A percentile compares a stretch with the other conserved stretches of the same genome.
phyloP scores from a whole-genome alignment of 768 basidiomycete species.

The Grammothele lineata region DNA sequence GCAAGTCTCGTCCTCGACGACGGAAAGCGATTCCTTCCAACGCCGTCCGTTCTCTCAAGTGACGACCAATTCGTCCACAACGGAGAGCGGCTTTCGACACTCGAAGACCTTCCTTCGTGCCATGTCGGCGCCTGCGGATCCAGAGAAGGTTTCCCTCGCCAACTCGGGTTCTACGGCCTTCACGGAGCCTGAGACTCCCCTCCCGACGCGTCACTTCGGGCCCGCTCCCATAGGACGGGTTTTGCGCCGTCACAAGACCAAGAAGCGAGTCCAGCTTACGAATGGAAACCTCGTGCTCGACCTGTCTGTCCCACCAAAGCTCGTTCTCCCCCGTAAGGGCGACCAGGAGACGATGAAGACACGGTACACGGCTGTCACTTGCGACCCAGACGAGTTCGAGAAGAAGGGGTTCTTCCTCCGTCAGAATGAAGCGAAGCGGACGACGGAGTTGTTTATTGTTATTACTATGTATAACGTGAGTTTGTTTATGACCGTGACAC shows the following conservation, averaged over 20 bases:
- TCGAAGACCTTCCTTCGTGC: conserved; percentile 6
- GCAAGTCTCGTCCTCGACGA: neutral
- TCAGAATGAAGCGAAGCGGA: conserved; percentile 73
- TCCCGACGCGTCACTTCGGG: conserved; percentile 80
- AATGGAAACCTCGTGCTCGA: conserved; percentile 88
- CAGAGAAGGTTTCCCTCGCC: conserved; percentile 17
- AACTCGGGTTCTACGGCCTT: conserved; percentile 6
- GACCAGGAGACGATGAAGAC: conserved; percentile 71
- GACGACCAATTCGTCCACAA: neutral
- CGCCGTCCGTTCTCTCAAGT: conserved; percentile 2
- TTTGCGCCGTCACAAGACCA: conserved; percentile 64
- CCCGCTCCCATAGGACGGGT: conserved; percentile 82
- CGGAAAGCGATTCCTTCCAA: conserved; percentile 4
- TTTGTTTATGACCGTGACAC: conserved; percentile 8
- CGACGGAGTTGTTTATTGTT: conserved; percentile 89
- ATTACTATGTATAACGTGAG: conserved; percentile 96
- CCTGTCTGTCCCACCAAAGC: conserved; percentile 76
- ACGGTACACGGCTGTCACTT: conserved; percentile 86
- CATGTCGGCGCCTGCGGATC: conserved; percentile 10
- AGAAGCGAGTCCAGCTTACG: conserved; percentile 78
- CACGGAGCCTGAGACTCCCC: conserved; percentile 31
- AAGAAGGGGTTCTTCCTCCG: conserved; percentile 78
- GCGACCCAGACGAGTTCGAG: conserved; percentile 91
- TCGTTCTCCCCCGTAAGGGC: conserved; percentile 69
- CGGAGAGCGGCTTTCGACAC: neutral